phyloP scores from a whole-genome alignment of 495 filamentous ascomycete species.

The Penicillium cinerascens region DNA sequence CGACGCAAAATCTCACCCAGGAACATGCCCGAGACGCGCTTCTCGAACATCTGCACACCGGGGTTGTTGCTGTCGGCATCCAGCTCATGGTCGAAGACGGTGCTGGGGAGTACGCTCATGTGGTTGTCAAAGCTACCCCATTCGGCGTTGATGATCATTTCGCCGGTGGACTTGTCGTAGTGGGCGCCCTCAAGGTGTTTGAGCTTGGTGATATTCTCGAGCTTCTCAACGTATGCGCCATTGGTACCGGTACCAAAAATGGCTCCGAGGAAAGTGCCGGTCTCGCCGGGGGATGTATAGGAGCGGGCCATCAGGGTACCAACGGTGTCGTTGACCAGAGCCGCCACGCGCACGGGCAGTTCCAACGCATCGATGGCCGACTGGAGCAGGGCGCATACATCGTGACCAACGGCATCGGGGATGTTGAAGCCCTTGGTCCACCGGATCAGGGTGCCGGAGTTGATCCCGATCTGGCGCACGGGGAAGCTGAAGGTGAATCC shows the following conservation, averaged over 20 bases:
- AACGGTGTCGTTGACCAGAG: constrained; percentile 95
- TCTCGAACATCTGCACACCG: constrained; percentile 98
- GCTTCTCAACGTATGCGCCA: constrained; percentile 75
- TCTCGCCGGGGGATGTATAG: constrained; percentile 88
- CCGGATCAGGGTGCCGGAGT: constrained; percentile 84
- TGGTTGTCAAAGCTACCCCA: constrained; percentile 98
- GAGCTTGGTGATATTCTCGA: constrained; percentile 48
- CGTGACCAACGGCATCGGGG: constrained; percentile 83
- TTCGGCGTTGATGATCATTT: constrained; percentile 98
- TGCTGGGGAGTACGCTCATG: constrained; percentile 80
- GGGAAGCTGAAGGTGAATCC: constrained; percentile 99
- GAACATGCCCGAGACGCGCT: constrained; percentile 98
- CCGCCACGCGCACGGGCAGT: constrained; percentile 88
- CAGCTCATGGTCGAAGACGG: constrained; percentile 73
- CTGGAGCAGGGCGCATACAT: constrained; percentile 89
- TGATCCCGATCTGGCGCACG: constrained; percentile 88
- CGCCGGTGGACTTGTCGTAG: constrained; percentile 77
- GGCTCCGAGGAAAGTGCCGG: constrained; percentile 79
- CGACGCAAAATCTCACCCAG: constrained; percentile 88
- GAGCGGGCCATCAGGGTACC: constrained; percentile 97
- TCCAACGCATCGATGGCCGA: constrained; percentile 82
- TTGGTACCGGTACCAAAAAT: constrained; percentile 94
- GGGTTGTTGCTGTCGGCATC: constrained; percentile 84
- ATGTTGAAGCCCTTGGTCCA: constrained; percentile 99
- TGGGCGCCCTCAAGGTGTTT: constrained; percentile 44